Conservation (phyloP, 1,284 basidiomycete genomes). For the Macrocystidia cucumis region DNA sequence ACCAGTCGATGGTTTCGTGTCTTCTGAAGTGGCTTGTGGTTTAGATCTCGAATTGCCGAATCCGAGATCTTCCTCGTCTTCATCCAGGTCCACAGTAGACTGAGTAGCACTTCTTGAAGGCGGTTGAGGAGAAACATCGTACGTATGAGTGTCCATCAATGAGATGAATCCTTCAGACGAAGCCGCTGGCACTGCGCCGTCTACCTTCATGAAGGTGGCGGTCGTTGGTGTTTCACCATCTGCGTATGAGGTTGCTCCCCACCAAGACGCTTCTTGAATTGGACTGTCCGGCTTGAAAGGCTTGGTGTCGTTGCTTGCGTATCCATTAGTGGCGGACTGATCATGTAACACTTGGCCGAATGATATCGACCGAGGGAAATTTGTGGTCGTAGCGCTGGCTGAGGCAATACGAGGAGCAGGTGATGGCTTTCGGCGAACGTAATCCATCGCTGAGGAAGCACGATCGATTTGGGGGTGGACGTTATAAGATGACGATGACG, state of each 20-base stretch:
- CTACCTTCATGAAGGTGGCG: constrained; percentile 49
- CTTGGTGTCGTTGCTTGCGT: constrained; percentile 23
- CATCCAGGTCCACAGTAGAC: constrained; percentile 28
- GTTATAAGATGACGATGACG: constrained; percentile 30
- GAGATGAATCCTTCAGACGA: constrained; percentile 71
- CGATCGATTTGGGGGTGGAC: constrained; percentile 49
- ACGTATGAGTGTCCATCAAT: constrained; percentile 67
- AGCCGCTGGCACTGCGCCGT: constrained; percentile 23
- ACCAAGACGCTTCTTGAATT: constrained; percentile 46
- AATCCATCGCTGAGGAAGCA: constrained; percentile 72
- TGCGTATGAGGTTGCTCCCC: constrained; percentile 46
- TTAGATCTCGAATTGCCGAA: constrained; percentile 67
- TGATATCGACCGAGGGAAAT: constrained; percentile 38
- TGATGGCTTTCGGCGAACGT: constrained; percentile 44
- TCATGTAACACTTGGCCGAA: constrained; percentile 26
- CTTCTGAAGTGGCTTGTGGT: background rate
- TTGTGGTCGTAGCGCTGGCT: constrained; percentile 40
- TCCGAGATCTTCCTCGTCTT: constrained; percentile 86
- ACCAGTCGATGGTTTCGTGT: background rate
- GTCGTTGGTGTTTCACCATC: constrained; percentile 59
- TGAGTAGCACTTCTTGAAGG: constrained; percentile 13
- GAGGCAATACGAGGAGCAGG: constrained; percentile 44
- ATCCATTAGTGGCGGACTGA: constrained; percentile 20
- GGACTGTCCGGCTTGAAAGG: constrained; percentile 25
- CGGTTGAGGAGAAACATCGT: constrained; percentile 31